Evolutionary conservation across 805 yeast genomes (phyloP).

Genomic region (baker's yeast (Saccharomyces cerevisiae)): DNA sequence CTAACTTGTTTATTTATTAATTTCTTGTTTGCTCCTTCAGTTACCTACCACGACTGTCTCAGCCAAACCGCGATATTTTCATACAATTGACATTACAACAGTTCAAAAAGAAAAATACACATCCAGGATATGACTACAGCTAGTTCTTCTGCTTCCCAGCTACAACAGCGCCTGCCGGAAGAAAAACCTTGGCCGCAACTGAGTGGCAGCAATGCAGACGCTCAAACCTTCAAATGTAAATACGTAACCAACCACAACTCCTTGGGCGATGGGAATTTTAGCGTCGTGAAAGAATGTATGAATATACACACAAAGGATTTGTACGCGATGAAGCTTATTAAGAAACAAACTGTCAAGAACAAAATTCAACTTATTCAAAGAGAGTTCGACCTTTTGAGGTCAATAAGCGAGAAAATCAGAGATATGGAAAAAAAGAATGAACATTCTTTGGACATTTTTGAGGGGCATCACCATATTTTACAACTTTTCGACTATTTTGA

Average conservation of each 20-base stretch:
- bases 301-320: constrained; percentile 34
- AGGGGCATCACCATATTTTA: constrained; percentile 42
- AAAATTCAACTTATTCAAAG: constrained; percentile 41
- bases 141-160: background rate
- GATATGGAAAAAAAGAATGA: constrained; percentile 31
- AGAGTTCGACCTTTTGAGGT: constrained; percentile 46
- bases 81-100: background rate
- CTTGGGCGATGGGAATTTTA: constrained; percentile 42
- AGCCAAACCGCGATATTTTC: background rate
- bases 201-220: background rate
- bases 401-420: constrained; percentile 19
- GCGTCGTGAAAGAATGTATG: constrained; percentile 44
- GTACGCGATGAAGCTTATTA: constrained; percentile 41
- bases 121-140: background rate
- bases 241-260: constrained; percentile 20
- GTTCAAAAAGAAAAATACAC: background rate
- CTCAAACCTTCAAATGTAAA: constrained; percentile 20
- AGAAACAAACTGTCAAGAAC: constrained; percentile 21
- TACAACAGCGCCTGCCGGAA: background rate
- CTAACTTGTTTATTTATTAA: background rate
- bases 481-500: constrained; percentile 64
- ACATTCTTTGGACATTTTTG: constrained; percentile 14
- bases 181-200: constrained; percentile 1
- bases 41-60: background rate
- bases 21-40: background rate